Percentiles rank a stretch among this genome's conserved stretches.
These are phyloP conservation scores for Lachnellula subtilissima DNA, from an alignment of 2,329 filamentous ascomycete genomes.

Conservation along the genomic window DNA sequence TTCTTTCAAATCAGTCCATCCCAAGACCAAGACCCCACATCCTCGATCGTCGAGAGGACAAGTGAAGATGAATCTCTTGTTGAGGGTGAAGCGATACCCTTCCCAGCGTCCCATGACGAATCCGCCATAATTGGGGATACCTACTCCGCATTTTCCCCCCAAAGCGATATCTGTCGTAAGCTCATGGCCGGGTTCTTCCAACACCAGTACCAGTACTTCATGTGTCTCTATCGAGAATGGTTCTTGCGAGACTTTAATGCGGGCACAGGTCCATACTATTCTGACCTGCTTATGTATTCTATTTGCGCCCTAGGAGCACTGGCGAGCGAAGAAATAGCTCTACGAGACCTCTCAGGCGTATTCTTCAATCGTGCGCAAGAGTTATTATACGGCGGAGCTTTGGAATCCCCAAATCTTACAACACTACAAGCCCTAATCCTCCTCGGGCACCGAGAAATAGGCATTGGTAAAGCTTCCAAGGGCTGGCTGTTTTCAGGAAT, in stretches of 20 bases:
- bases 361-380: constrained; percentile 42
- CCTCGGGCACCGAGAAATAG: constrained; percentile 44
- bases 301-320: constrained; percentile 46
- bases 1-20: constrained; percentile 36
- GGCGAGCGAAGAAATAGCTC: constrained; percentile 36
- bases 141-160: constrained; percentile 35
- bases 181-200: constrained; percentile 47
- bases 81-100: neutral
- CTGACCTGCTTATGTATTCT: constrained; percentile 44
- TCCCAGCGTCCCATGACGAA: neutral
- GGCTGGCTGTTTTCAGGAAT: constrained; percentile 50
- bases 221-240: constrained; percentile 47
- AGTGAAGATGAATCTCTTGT: neutral
- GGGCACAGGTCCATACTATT: constrained; percentile 44
- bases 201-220: constrained; percentile 44
- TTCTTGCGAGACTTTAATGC: constrained; percentile 46
- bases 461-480: constrained; percentile 43
- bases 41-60: constrained; percentile 2
- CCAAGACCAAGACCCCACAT: constrained; percentile 10
- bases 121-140: neutral
- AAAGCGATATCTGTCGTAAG: constrained; percentile 40
- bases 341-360: constrained; percentile 36
- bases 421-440: constrained; percentile 42
- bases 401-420: constrained; percentile 44
- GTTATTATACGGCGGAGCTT: constrained; percentile 39